Conservation (phyloP, 768 basidiomycete genomes). For the Mycena indigotica region DNA sequence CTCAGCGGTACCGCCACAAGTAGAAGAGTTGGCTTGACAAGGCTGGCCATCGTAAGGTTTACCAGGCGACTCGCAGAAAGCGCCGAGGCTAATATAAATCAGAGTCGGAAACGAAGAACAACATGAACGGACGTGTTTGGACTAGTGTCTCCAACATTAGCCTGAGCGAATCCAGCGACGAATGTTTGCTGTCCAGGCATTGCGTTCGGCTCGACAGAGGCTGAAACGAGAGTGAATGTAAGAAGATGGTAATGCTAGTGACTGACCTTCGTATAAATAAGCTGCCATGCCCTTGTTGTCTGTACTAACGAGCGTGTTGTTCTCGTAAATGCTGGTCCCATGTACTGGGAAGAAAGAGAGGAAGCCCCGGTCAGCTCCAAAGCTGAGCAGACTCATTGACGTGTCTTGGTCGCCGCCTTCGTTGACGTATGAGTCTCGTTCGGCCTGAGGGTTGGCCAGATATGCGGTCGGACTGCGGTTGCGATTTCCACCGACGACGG, state of each 20-base stretch:
- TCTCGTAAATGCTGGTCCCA: constrained; percentile 81
- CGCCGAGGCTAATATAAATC: constrained; percentile 51
- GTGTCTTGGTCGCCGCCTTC: constrained; percentile 67
- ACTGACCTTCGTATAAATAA: constrained; percentile 70
- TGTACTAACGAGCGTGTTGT: constrained; percentile 77
- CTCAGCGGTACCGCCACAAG: constrained; percentile 68
- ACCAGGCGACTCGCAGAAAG: constrained; percentile 79
- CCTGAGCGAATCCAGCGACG: constrained; percentile 76
- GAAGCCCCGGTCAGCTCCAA: constrained; percentile 67
- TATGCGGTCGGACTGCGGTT: constrained; percentile 81
- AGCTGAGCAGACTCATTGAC: constrained; percentile 66
- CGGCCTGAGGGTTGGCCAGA: constrained; percentile 70
- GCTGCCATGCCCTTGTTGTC: constrained; percentile 91
- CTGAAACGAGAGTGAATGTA: constrained; percentile 34
- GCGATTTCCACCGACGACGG: constrained; percentile 65
- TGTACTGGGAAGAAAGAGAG: constrained; percentile 79
- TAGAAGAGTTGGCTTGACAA: constrained; percentile 73
- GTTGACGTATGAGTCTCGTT: constrained; percentile 60
- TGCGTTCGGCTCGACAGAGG: constrained; percentile 60
- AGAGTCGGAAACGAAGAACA: constrained; percentile 11
- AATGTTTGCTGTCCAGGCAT: constrained; percentile 73
- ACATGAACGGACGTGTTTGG: constrained; percentile 68
- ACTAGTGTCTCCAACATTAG: constrained; percentile 80
- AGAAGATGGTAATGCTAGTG: neutral
- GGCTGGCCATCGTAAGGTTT: constrained; percentile 63